Evolutionary conservation across 352 stramenopile genomes (phyloP).

Genomic region (Globisporangium apiculatum): DNA sequence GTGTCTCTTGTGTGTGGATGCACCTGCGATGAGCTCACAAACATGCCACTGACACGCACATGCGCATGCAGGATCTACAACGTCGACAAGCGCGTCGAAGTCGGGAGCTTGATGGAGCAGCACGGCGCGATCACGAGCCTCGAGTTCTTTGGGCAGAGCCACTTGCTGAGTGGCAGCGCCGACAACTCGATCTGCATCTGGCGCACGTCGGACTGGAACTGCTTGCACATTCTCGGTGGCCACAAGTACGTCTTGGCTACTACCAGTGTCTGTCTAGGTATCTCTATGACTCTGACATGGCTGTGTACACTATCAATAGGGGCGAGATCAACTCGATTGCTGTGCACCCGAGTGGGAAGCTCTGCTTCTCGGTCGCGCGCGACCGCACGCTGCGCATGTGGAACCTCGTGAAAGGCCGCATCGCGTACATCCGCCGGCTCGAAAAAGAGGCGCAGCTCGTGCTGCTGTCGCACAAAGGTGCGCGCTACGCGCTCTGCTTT

Average conservation of each 20-base stretch:
- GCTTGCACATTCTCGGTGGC: constrained; percentile 82
- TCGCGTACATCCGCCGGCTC: constrained; percentile 81
- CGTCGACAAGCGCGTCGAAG: constrained; percentile 81
- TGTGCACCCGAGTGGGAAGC: constrained; percentile 83
- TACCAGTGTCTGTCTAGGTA: not conserved
- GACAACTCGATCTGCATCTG: constrained; percentile 89
- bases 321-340: constrained; percentile 78
- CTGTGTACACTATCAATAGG: constrained; percentile 15
- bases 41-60: not conserved
- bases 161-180: constrained; percentile 81
- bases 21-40: not conserved
- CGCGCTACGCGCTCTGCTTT: constrained; percentile 65
- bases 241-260: constrained; percentile 48
- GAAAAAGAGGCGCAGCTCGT: constrained; percentile 76
- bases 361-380: constrained; percentile 79
- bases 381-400: constrained; percentile 87
- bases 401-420: constrained; percentile 87
- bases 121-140: constrained; percentile 80
- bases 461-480: constrained; percentile 67
- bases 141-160: constrained; percentile 82
- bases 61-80: constrained; percentile 72
- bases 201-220: constrained; percentile 88
- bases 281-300: not conserved
- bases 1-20: not conserved
- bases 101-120: constrained; percentile 84